Conservation (phyloP, 371 early-diverging fungal species). For the Mucor irregularis region DNA sequence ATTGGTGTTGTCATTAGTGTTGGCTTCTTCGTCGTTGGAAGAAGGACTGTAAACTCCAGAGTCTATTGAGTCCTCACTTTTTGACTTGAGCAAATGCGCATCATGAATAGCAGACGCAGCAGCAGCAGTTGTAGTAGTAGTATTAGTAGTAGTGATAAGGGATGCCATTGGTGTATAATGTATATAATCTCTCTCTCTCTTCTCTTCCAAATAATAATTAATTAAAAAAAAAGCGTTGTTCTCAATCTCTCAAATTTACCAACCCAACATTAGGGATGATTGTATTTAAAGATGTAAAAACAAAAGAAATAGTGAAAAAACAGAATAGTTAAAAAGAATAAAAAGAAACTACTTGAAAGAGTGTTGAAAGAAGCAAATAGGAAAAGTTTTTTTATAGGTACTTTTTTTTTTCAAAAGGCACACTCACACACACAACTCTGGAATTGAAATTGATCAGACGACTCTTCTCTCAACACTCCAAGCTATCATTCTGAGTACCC, state of each 20-base stretch:
- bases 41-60: constrained; percentile 28
- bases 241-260: constrained; percentile 1
- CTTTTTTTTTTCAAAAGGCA: too few species aligned
- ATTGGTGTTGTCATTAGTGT: constrained; percentile 14
- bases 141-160: background rate
- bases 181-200: background rate
- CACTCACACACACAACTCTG: too few species aligned
- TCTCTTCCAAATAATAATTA: background rate
- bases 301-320: too few species aligned
- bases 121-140: background rate
- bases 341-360: too few species aligned
- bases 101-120: background rate
- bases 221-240: too few species aligned
- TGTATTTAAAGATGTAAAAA: background rate
- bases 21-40: constrained; percentile 2
- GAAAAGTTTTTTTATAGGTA: too few species aligned
- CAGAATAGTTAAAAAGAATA: too few species aligned
- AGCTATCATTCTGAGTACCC: too few species aligned
- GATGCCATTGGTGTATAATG: background rate
- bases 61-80: constrained; percentile 27
- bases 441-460: too few species aligned
- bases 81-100: constrained; percentile 11
- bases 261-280: constrained; percentile 19
- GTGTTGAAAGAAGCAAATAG: too few species aligned
- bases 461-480: too few species aligned